A percentile compares a stretch with the other conserved stretches of the same genome.
These are phyloP conservation scores for Raphanus hybrid DNA, from an alignment of 441 rosid species.

Conservation along the genomic window DNA sequence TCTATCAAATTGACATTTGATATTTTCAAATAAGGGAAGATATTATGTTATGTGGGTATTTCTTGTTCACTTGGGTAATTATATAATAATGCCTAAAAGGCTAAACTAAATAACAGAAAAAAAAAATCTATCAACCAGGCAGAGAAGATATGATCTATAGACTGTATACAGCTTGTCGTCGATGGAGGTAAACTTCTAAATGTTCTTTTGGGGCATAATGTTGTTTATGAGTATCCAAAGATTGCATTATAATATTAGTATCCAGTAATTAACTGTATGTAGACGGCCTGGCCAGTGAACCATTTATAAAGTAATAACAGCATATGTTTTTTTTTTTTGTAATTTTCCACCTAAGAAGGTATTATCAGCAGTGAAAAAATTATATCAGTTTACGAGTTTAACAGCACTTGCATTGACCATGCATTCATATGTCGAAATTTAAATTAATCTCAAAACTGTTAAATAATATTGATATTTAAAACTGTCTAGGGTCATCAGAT, in stretches of 20 bases:
- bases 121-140: conserved; percentile 3
- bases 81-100: neutral
- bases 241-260: conserved; percentile 14
- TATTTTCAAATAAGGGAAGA: conserved; percentile 9
- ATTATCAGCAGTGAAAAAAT: neutral
- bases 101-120: neutral
- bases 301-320: neutral
- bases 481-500: neutral
- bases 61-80: conserved; percentile 7
- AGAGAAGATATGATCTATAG: conserved; percentile 10
- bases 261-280: neutral
- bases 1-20: conserved; percentile 22
- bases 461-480: neutral
- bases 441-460: neutral
- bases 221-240: conserved; percentile 39
- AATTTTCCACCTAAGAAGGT: neutral
- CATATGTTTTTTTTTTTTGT: neutral
- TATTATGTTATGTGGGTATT: conserved; percentile 3
- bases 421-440: neutral
- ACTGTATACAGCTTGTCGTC: conserved; percentile 29
- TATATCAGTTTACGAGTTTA: neutral
- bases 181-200: conserved; percentile 21
- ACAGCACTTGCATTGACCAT: neutral
- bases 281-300: conserved; percentile 12
- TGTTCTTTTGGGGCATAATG: conserved; percentile 27